Base-by-base conservation (phyloP, 192 early-diverging fungal genomes). In the Powellomyces hirtus region DNA sequence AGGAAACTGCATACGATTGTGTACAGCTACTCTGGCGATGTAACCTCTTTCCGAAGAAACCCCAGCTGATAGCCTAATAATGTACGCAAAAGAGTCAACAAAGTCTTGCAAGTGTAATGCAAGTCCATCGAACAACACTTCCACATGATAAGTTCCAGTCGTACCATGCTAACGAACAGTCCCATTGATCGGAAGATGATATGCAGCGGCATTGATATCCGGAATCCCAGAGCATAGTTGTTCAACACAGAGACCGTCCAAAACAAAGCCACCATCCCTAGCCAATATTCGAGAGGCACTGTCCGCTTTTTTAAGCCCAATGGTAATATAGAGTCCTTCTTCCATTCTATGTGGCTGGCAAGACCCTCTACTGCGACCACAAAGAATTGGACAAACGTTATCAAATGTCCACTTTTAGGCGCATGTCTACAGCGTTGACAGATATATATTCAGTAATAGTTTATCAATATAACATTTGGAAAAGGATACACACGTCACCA, bases 161-260 rank as follows among this genome's bases (percentile, higher is more conserved):
- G 24, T 52, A 81, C 62, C 94, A 96, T 93, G 69, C 88, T 91
- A 33, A 92, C 86, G 56, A 96, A 85, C 26, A 96, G 74, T 10
- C 90, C 87, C 30, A 89, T 89, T 6, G 89, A 91, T 26, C 94
- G 79, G 70, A 96, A 96, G 34, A 96, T 89, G 52, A 96, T 96
- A 72, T 96, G 92, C 57, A 96, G 52, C 14, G 94, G 94, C 36
- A 96, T 89, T 22, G 92, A 86, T 35, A 96, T 91, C 31, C 82
- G 77, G 71, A 84, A 94, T 4, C 88, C 90, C 8, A 94, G 78
- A 0, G 92, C 88, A 70, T 86, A 73, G 70, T 96, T 96, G 67
- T 94, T 94, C 55, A 94, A 73, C 4, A 92, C 81, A 0, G 91
- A 92, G 6, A 90, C 89, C 3, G 76, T 73, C 66, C 91, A 92